phyloP scores from a whole-genome alignment of 2,329 filamentous ascomycete genomes.

The Mycocentrospora acerina region DNA sequence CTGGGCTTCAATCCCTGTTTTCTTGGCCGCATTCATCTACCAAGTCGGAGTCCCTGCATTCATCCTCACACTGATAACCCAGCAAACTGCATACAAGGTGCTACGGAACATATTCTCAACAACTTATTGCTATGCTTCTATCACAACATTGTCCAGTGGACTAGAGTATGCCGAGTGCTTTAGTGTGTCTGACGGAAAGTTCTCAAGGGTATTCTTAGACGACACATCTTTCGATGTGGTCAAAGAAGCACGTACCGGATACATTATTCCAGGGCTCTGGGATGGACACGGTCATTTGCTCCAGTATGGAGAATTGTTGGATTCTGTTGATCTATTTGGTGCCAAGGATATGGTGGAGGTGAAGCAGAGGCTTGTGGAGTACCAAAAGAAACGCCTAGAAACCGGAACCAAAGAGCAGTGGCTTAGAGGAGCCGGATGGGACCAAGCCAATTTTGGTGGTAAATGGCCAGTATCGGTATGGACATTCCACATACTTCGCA shows the following conservation, averaged over 20 bases:
- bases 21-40: constrained; percentile 31
- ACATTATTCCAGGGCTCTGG: constrained; percentile 68
- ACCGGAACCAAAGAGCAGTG: constrained; percentile 59
- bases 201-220: constrained; percentile 51
- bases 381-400: constrained; percentile 53
- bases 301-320: constrained; percentile 67
- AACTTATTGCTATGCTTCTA: constrained; percentile 48
- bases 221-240: constrained; percentile 32
- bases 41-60: constrained; percentile 24
- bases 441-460: constrained; percentile 64
- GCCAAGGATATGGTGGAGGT: constrained; percentile 58
- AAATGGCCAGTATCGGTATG: constrained; percentile 65
- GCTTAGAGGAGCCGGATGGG: constrained; percentile 70
- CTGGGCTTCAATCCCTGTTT: constrained; percentile 26
- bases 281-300: constrained; percentile 70
- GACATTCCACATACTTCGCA: background rate
- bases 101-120: constrained; percentile 26
- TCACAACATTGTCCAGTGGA: constrained; percentile 46
- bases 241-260: constrained; percentile 46
- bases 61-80: constrained; percentile 16
- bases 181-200: constrained; percentile 54
- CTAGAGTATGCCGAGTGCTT: constrained; percentile 55
- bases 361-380: constrained; percentile 53
- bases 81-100: constrained; percentile 20
- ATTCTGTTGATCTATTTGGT: constrained; percentile 66